These are phyloP conservation scores for Calendula officinalis DNA, from an alignment of 129 eudicot genomes.

Conservation along the genomic window DNA sequence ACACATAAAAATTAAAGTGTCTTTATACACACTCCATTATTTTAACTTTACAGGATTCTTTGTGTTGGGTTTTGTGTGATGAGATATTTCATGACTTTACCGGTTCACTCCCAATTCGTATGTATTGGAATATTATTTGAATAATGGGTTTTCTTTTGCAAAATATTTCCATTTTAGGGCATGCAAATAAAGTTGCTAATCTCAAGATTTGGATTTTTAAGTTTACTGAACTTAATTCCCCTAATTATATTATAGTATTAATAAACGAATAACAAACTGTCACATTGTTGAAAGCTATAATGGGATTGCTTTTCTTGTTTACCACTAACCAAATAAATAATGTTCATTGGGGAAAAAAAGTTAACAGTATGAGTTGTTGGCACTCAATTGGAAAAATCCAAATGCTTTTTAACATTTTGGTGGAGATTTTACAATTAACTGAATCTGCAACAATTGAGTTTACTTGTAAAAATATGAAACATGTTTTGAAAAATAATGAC, in stretches of 20 bases:
- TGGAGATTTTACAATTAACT: no score
- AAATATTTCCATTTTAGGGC: slow-evolving; percentile 20
- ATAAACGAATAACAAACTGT: neutral
- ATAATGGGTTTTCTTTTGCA: slow-evolving; percentile 3
- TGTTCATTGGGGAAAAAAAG: slow-evolving; percentile 4
- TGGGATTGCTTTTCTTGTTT: slow-evolving; percentile 26
- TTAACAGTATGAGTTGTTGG: slow-evolving; percentile 24
- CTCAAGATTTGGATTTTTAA: slow-evolving; percentile 1
- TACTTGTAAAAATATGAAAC: no score
- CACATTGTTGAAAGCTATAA: slow-evolving; percentile 16
- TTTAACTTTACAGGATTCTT: slow-evolving; percentile 22
- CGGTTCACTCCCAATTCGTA: slow-evolving; percentile 4
- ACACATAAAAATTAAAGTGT: slow-evolving; percentile 16
- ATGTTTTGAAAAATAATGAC: no score
- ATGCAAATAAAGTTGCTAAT: slow-evolving; percentile 18
- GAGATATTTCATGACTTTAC: slow-evolving; percentile 19
- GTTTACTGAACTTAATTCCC: neutral
- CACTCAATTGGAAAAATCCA: neutral
- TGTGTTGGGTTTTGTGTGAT: slow-evolving; percentile 26
- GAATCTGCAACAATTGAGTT: no score
- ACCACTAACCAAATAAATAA: slow-evolving; percentile 22
- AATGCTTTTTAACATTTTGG: no score
- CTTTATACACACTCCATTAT: slow-evolving; percentile 22
- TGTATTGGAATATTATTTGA: neutral
- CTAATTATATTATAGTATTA: neutral